Percentiles rank a stretch among this genome's conserved stretches.
Conservation (phyloP, 2,329 filamentous ascomycete genomes). For the Phaeomoniella chlamydospora region DNA sequence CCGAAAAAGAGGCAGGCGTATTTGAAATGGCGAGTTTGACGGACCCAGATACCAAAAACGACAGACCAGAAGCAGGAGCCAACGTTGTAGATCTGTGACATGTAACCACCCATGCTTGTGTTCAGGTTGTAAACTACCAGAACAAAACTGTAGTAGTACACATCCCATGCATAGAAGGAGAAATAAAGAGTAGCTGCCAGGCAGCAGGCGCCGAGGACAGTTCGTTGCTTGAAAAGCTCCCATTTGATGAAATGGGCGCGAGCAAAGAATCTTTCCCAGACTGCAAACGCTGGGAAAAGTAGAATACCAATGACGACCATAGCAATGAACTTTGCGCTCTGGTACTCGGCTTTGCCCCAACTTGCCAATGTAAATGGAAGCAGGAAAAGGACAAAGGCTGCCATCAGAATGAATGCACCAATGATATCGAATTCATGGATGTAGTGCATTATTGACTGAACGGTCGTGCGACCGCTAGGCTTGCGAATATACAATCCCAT, state of each 20-base stretch:
- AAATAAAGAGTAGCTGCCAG: conserved; percentile 10
- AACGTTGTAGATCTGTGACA: conserved; percentile 33
- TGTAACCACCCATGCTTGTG: conserved; percentile 25
- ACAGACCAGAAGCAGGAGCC: conserved; percentile 32
- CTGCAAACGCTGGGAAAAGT: conserved; percentile 36
- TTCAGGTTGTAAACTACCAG: conserved; percentile 33
- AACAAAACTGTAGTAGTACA: conserved; percentile 37
- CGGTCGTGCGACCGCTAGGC: conserved; percentile 18
- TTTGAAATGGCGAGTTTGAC: conserved; percentile 34
- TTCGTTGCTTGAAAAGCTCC: conserved; percentile 32
- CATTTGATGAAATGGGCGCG: conserved; percentile 40
- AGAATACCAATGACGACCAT: conserved; percentile 39
- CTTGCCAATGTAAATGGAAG: conserved; percentile 47
- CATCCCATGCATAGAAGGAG: conserved; percentile 26
- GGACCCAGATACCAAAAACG: conserved; percentile 31
- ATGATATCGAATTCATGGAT: conserved; percentile 24
- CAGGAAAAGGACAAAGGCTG: conserved; percentile 48
- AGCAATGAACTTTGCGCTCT: conserved; percentile 30
- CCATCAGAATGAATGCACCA: conserved; percentile 46
- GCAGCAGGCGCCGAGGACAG: conserved; percentile 12
- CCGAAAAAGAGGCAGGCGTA: conserved; percentile 32
- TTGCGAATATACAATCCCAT: conserved; percentile 32
- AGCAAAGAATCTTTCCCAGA: conserved; percentile 41
- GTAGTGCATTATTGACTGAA: conserved; percentile 20
- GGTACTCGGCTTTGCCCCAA: conserved; percentile 25